These are phyloP conservation scores for Ustilago hordei DNA, from an alignment of 1,284 basidiomycete genomes.

Conservation along the genomic window DNA sequence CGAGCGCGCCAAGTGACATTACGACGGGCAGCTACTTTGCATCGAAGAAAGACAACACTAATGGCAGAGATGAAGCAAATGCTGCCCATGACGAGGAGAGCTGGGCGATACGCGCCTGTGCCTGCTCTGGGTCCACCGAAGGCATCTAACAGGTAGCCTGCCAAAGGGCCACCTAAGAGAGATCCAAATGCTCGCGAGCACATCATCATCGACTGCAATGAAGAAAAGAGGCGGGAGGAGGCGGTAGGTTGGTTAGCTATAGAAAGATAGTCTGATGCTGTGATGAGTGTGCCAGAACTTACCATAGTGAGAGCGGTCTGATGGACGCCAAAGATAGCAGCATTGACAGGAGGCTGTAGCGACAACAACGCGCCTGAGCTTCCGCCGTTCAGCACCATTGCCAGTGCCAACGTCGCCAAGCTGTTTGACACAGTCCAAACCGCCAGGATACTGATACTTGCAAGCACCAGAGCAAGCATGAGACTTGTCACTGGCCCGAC, in stretches of 20 bases:
- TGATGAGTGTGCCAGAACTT: background rate
- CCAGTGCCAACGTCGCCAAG: slow-evolving; percentile 38
- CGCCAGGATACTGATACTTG: slow-evolving; percentile 39
- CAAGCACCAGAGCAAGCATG: slow-evolving; percentile 39
- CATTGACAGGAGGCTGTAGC: slow-evolving; percentile 53
- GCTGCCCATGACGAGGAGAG: slow-evolving; percentile 46
- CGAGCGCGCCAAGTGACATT: slow-evolving; percentile 40
- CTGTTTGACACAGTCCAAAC: slow-evolving; percentile 52
- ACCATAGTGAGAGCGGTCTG: slow-evolving; percentile 48
- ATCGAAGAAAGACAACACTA: slow-evolving; percentile 36
- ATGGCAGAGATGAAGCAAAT: slow-evolving; percentile 42
- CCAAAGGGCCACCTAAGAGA: slow-evolving; percentile 44
- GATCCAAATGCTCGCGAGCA: slow-evolving; percentile 48
- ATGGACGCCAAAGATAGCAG: slow-evolving; percentile 50
- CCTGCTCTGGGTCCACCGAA: slow-evolving; percentile 45
- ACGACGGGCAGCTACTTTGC: slow-evolving; percentile 30
- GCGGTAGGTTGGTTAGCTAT: too few relatives aligned
- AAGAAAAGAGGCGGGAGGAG: background rate
- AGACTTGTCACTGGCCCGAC: slow-evolving; percentile 52
- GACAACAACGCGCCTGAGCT: slow-evolving; percentile 48
- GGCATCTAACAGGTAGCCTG: slow-evolving; percentile 52
- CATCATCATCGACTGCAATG: slow-evolving; percentile 43
- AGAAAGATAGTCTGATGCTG: background rate
- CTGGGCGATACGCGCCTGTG: slow-evolving; percentile 41
- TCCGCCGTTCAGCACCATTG: slow-evolving; percentile 53